Base-by-base conservation (phyloP, 2,329 filamentous ascomycete species). In the Paraphoma sp. region DNA sequence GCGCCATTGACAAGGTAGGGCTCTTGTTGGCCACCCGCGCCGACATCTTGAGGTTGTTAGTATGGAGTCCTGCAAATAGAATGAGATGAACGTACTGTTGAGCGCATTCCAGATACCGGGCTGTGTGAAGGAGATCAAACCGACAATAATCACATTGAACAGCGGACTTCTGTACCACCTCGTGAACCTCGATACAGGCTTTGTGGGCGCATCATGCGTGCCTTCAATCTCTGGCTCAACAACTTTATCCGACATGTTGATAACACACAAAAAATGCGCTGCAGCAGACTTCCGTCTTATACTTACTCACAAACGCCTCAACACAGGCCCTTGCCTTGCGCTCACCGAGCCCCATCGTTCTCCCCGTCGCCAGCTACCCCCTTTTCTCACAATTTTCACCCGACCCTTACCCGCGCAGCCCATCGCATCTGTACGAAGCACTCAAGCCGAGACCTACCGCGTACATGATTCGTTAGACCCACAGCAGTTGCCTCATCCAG, bases 101-200 rank as follows among this genome's bases (percentile, higher is more conserved):
- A 82, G 67, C 3, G 80, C 80, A 53, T 79, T 81, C 79, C 80
- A 82, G 18, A 82, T 80, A 2, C 79, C 80, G 0, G 80, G 80
- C 41, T 81, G 79, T 1, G 78, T 80, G 63, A 82, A 82, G 4
- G 76, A 77, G 17, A 77, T 78, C 45, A 78, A 57, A 17, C 80
- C 80, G 4, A 81, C 77, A 16, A 82, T 54, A 40, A 82, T 77
- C 48, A 80, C 80, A 54, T 82, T 80, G 68, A 80, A 82, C 0
- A 82, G 65, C 4, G 80, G 80, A 43, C 79, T 80, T 14, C 81
- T 77, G 60, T 80, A 82, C 61, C 65, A 68, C 38, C 60, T 45
- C 18, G 65, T 67, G 48, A 68, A 68, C 16, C 55, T 51, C 10
- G 68, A 70, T 4, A 67, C 48, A 4, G 51, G 51, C 28, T 68